Conservation (phyloP, 2,329 filamentous ascomycete genomes). For the Septoria petroselini region DNA sequence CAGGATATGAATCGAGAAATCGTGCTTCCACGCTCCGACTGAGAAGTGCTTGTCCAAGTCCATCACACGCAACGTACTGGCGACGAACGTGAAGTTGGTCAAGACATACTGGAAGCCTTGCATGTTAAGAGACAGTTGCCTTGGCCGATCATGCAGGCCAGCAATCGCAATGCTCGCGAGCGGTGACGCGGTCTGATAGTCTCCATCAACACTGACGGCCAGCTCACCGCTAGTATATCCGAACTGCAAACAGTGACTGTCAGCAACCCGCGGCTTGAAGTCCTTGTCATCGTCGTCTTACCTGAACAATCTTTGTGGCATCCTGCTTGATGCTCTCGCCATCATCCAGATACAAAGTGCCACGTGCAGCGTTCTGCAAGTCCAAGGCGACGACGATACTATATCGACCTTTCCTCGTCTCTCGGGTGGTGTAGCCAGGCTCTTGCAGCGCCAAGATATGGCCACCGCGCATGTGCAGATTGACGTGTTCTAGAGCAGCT, state of each 20-base stretch:
- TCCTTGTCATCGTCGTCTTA: not conserved
- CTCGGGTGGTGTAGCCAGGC: conserved; percentile 25
- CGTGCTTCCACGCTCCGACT: conserved; percentile 2
- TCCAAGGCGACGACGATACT: conserved; percentile 21
- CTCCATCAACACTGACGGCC: conserved; percentile 22
- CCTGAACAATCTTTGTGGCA: conserved; percentile 52
- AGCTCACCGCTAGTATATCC: conserved; percentile 24
- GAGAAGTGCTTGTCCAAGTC: not conserved
- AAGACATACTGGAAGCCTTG: not conserved
- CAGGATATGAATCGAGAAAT: not conserved
- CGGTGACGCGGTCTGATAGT: conserved; percentile 23
- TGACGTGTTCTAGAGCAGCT: conserved; percentile 31
- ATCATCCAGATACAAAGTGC: conserved; percentile 56
- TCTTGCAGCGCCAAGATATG: conserved; percentile 27
- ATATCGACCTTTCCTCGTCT: conserved; percentile 17
- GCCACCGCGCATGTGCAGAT: conserved; percentile 29
- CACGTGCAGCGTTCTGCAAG: conserved; percentile 1
- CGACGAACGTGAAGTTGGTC: not conserved
- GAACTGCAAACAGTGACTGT: conserved; percentile 18
- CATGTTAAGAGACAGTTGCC: not conserved
- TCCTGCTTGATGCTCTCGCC: conserved; percentile 61
- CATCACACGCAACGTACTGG: not conserved
- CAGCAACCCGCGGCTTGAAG: not conserved
- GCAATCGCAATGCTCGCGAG: conserved; percentile 32
- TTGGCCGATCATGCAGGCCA: conserved; percentile 10